A percentile compares a stretch with the other conserved stretches of the same genome.
phyloP scores from a whole-genome alignment of 2,329 filamentous ascomycete species.

The Aspergillus ustus region DNA sequence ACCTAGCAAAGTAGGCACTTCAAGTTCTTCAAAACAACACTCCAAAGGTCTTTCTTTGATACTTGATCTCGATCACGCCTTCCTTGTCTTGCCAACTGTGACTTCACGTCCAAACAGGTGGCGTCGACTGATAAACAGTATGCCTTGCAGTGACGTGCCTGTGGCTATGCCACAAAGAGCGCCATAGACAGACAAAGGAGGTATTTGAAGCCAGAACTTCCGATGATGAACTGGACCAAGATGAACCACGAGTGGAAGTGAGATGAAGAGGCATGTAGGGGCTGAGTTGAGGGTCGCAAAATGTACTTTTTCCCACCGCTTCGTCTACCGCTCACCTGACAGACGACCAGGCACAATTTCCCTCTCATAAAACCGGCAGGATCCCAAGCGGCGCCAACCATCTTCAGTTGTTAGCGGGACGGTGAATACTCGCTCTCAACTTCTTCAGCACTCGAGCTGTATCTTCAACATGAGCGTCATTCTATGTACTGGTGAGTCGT shows the following conservation, averaged over 20 bases:
- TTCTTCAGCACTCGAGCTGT: not conserved
- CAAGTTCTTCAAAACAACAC: not conserved
- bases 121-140: conserved; percentile 5
- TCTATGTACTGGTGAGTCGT: conserved; percentile 64
- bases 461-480: conserved; percentile 64
- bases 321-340: conserved; percentile 53
- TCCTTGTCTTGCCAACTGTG: not conserved
- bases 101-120: not conserved
- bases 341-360: not conserved
- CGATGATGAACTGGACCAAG: not conserved
- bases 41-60: not conserved
- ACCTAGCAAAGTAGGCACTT: conserved; percentile 1
- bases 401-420: conserved; percentile 11
- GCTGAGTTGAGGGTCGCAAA: not conserved
- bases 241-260: not conserved
- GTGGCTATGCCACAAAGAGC: not conserved
- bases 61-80: not conserved
- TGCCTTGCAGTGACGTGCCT: conserved; percentile 2
- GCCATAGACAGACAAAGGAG: conserved; percentile 2
- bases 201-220: not conserved
- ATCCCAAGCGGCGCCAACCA: conserved; percentile 14
- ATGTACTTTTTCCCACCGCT: conserved; percentile 56
- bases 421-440: conserved; percentile 13
- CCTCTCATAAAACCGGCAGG: conserved; percentile 22
- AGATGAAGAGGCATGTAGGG: not conserved